Evolutionary conservation across 2,329 filamentous ascomycete genomes (phyloP), one percentile per base, ranked within the genome.

Genomic region (Ceratocystis harringtonii): DNA sequence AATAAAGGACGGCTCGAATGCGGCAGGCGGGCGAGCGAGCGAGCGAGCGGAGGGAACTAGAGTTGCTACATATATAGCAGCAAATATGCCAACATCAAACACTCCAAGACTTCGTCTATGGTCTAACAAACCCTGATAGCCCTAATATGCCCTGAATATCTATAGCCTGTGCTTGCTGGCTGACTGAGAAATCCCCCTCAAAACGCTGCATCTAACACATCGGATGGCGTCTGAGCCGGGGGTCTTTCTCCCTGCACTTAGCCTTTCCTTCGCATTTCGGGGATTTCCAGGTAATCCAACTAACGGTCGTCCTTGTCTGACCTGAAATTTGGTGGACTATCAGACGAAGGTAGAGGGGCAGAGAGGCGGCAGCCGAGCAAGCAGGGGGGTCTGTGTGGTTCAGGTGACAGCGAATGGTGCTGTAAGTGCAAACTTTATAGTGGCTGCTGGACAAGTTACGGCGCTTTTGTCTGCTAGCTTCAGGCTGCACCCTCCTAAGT

Each of bases 151-250:
- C 52, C 10, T 57, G 52, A 2, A 6, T 12, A 50, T 6, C 22
- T 30, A 28, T 30, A 41, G 3, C 10, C 8, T 41, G 22, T 0
- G 10, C 36, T 41, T 41, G 36, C 36, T 41, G 36, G 10, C 36
- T 41, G 36, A 12, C 36, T 41, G 36, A 41, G 10, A n/a, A 57
- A 57, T 57, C 52, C 52, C 52, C 52, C 52, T 57, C 52, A 57
- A 57, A 57, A 28, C 52, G 28, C 52, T 28, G 52, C 28, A 58
- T 58, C 12, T 12, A 58, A 58, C 52, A 58, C 28, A 58, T 58
- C 52, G 52, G 52, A 58, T 58, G 52, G 52, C 52, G 52, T 58
- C 28, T 58, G 28, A 30, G 4, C 52, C 52, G 52, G 52, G n/a
- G 52, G 25, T 58, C 32, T 58, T 58, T 48, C 44, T 48, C n/a